A percentile compares a stretch with the other conserved stretches of the same genome.
Evolutionary conservation across 2,329 filamentous ascomycete species (phyloP).

Genomic region (Trichophaea hybrida): DNA sequence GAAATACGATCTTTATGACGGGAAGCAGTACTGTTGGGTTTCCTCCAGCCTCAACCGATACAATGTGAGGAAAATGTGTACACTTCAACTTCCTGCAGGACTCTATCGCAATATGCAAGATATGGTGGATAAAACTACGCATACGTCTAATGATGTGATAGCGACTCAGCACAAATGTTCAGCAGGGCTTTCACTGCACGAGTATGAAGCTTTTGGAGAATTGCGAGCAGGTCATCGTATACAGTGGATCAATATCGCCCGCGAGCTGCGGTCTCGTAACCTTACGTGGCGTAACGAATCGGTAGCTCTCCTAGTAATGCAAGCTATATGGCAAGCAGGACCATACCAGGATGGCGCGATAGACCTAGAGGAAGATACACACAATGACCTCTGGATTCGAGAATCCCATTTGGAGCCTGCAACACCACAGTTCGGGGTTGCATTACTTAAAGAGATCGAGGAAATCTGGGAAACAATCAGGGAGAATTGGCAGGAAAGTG

Average conservation of each 20-base stretch:
- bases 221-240: conserved; percentile 37
- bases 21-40: not conserved
- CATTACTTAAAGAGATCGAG: conserved; percentile 30
- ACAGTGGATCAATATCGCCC: conserved; percentile 44
- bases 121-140: conserved; percentile 16
- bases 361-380: no score
- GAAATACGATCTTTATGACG: conserved; percentile 32
- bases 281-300: conserved; percentile 41
- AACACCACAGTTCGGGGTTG: conserved; percentile 23
- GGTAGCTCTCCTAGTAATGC: conserved; percentile 37
- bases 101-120: conserved; percentile 27
- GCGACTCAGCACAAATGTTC: conserved; percentile 39
- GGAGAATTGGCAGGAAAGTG: conserved; percentile 38
- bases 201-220: conserved; percentile 40
- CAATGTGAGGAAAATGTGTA: conserved; percentile 30
- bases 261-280: conserved; percentile 36
- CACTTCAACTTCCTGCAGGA: conserved; percentile 31
- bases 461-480: conserved; percentile 31
- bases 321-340: conserved; percentile 39
- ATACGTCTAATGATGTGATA: conserved; percentile 40
- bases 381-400: not conserved
- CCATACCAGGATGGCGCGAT: conserved; percentile 18
- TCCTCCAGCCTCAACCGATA: conserved; percentile 10
- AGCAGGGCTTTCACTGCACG: conserved; percentile 36
- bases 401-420: conserved; percentile 27